Conservation (phyloP, 805 yeast species). For the Henningerozyma blattae region DNA sequence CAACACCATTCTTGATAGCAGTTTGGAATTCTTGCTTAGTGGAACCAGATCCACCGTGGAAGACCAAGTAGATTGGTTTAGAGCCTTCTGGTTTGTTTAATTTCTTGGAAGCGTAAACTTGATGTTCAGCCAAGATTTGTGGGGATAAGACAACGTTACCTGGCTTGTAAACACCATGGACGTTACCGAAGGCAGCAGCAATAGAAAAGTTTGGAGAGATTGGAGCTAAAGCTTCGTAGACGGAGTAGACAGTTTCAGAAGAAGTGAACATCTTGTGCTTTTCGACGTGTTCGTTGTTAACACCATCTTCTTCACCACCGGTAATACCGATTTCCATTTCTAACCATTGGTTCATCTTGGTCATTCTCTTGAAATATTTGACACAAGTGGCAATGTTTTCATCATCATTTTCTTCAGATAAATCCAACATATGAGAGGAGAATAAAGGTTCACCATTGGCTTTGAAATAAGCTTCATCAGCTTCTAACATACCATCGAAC, state of each 20-base stretch:
- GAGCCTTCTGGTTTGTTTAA: conserved; percentile 33
- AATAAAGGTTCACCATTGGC: conserved; percentile 87
- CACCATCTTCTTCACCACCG: conserved; percentile 99
- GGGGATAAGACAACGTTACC: conserved; percentile 95
- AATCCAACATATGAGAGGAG: conserved; percentile 98
- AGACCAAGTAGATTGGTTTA: conserved; percentile 87
- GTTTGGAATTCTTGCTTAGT: conserved; percentile 80
- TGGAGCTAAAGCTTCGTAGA: conserved; percentile 78
- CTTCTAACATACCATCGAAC: conserved; percentile 96
- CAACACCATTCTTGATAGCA: conserved; percentile 90
- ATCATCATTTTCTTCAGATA: conserved; percentile 93
- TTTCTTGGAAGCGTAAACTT: conserved; percentile 70
- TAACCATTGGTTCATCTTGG: conserved; percentile 92
- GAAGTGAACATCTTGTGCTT: conserved; percentile 84
- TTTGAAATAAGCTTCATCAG: conserved; percentile 88
- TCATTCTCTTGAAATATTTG: conserved; percentile 88
- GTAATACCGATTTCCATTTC: conserved; percentile 99
- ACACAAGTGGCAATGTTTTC: conserved; percentile 91
- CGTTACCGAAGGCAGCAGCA: conserved; percentile 99
- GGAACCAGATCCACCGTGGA: conserved; percentile 99
- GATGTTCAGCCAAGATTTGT: conserved; percentile 91
- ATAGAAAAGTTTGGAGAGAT: conserved; percentile 97
- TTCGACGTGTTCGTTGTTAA: conserved; percentile 88
- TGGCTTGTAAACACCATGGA: conserved; percentile 94
- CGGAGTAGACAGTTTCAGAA: conserved; percentile 89